Percentiles rank a stretch among this genome's conserved stretches.
phyloP scores from a whole-genome alignment of 1,139 yeast genomes.

The Geotrichum phurueaensis region DNA sequence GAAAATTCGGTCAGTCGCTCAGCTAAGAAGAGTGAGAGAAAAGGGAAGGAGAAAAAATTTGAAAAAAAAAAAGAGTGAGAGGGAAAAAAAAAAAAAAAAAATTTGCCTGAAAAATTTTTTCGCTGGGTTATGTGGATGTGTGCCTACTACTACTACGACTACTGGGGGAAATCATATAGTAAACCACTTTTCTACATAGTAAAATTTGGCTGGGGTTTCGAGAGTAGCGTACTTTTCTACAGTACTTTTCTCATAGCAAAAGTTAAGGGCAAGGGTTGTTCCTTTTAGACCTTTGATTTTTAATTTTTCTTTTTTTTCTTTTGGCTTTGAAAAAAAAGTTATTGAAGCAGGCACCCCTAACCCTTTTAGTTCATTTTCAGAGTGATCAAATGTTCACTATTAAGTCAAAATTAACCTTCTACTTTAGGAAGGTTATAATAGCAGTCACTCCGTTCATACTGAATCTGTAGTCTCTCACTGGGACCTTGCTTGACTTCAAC shows the following conservation, averaged over 20 bases:
- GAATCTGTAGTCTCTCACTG: background rate
- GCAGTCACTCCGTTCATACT: background rate
- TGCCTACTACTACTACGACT: too few species aligned
- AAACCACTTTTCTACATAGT: too few species aligned
- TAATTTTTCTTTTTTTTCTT: background rate
- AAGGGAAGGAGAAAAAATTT: background rate
- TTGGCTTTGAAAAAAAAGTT: background rate
- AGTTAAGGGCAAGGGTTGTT: slow-evolving; percentile 5
- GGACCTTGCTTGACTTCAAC: too few species aligned
- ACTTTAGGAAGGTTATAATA: background rate
- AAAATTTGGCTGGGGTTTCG: background rate
- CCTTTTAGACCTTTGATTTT: background rate
- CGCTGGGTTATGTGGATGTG: background rate
- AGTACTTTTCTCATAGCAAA: background rate
- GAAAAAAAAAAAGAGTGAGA: background rate
- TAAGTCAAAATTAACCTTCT: background rate
- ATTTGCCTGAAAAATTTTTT: background rate
- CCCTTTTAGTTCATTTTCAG: background rate
- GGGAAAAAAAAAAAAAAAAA: background rate
- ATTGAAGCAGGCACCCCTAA: background rate
- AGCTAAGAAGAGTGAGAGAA: slow-evolving; percentile 4
- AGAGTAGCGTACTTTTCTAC: background rate
- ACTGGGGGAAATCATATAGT: too few species aligned
- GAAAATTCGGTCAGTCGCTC: slow-evolving; percentile 1
- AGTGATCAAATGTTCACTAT: slow-evolving; percentile 4